Evolutionary conservation across 192 early-diverging fungal genomes (phyloP).

Genomic region (Kickxella alabastrina): DNA sequence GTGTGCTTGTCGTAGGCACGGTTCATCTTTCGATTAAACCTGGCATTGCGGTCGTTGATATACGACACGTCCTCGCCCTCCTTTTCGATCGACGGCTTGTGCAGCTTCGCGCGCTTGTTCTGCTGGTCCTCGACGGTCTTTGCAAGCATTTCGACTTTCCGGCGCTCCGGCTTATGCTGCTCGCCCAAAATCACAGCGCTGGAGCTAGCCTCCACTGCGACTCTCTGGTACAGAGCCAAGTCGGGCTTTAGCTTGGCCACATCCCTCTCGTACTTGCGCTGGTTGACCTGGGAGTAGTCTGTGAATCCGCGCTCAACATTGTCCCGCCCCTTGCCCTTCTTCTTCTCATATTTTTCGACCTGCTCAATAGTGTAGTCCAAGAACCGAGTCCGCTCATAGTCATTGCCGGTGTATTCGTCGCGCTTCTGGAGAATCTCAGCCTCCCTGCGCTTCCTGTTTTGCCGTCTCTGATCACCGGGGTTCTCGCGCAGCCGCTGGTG

Average conservation of each 20-base stretch:
- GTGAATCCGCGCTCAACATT: constrained; percentile 76
- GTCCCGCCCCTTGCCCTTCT: constrained; percentile 54
- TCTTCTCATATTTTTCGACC: constrained; percentile 75
- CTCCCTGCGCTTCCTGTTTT: constrained; percentile 66
- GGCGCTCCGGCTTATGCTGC: constrained; percentile 54
- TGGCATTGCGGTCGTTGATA: constrained; percentile 94
- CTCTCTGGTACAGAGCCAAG: constrained; percentile 66
- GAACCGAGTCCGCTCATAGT: constrained; percentile 79
- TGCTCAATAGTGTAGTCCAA: constrained; percentile 83
- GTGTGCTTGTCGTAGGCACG: constrained; percentile 95
- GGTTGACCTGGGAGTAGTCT: constrained; percentile 77
- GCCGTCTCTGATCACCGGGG: constrained; percentile 57
- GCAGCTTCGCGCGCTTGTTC: constrained; percentile 54
- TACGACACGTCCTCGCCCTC: constrained; percentile 88
- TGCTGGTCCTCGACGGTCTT: constrained; percentile 74
- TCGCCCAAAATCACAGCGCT: constrained; percentile 23
- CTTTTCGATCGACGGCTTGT: constrained; percentile 48
- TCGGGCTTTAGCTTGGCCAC: constrained; percentile 83
- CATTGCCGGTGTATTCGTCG: constrained; percentile 64
- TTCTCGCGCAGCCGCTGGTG: constrained; percentile 70
- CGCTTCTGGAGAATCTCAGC: constrained; percentile 65
- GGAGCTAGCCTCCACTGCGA: constrained; percentile 48
- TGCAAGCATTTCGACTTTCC: constrained; percentile 69
- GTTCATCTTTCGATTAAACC: constrained; percentile 95
- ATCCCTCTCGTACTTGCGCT: constrained; percentile 82